Evolutionary conservation across 1,284 basidiomycete genomes (phyloP).

Genomic region (Melampsora americana): DNA sequence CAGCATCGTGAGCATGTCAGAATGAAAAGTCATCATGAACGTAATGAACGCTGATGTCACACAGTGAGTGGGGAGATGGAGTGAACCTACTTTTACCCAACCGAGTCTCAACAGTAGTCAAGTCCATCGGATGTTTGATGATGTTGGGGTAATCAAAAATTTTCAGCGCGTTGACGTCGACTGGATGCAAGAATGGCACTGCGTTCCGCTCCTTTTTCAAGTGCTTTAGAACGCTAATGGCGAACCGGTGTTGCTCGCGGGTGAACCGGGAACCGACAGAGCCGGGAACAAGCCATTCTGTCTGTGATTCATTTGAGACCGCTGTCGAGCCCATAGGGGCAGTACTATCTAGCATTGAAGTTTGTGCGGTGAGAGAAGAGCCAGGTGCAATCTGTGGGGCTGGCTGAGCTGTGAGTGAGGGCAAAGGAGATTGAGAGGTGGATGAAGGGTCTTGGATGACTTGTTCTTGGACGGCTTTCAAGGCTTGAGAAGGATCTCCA

Average conservation of each 20-base stretch:
- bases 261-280: constrained; percentile 19
- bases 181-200: constrained; percentile 75
- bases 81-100: constrained; percentile 55
- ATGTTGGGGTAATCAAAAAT: constrained; percentile 87
- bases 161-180: constrained; percentile 81
- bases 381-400: background rate
- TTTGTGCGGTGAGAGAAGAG: background rate
- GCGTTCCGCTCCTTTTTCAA: constrained; percentile 86
- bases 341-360: background rate
- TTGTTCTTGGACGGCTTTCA: background rate
- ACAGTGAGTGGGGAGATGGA: background rate
- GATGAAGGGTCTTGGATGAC: background rate
- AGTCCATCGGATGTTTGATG: constrained; percentile 89
- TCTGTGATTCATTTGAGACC: background rate
- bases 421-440: constrained; percentile 9
- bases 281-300: constrained; percentile 18
- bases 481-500: background rate
- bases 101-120: constrained; percentile 89
- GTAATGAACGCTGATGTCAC: too few relatives aligned
- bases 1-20: background rate
- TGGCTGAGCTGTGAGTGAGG: background rate
- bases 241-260: constrained; percentile 71
- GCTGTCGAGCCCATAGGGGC: background rate
- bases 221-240: constrained; percentile 71
- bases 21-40: background rate